Evolutionary conservation across 345 rosid species (phyloP).

Genomic region (Mallotus nudiflorus): DNA sequence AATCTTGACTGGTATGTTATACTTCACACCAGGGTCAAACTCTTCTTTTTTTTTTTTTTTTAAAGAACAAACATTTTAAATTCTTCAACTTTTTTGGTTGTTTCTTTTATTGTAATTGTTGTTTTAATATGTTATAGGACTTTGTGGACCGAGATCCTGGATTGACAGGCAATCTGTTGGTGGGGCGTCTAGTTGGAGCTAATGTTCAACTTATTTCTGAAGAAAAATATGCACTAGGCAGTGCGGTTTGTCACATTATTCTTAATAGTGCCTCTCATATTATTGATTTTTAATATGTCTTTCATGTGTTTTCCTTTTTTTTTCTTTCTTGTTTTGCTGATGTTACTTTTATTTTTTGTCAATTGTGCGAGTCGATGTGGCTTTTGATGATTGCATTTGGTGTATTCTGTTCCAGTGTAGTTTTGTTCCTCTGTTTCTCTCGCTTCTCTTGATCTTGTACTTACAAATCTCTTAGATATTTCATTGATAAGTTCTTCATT

Average conservation of each 20-base stretch:
- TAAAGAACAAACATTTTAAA: neutral
- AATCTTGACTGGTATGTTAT: conserved; percentile 70
- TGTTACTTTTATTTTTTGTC: too few species aligned
- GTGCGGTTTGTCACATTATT: conserved; percentile 55
- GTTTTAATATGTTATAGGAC: conserved; percentile 43
- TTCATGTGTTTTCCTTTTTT: too few species aligned
- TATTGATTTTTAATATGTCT: too few species aligned
- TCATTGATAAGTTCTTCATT: neutral
- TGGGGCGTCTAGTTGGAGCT: conserved; percentile 88
- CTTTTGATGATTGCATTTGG: too few species aligned
- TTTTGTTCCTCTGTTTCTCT: too few species aligned
- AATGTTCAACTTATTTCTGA: conserved; percentile 77
- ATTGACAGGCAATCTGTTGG: conserved; percentile 78
- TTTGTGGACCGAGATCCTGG: conserved; percentile 90
- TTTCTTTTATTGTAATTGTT: neutral
- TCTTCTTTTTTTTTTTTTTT: neutral
- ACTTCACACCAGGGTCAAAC: conserved; percentile 74
- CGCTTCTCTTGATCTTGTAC: too few species aligned
- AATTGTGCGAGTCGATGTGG: too few species aligned
- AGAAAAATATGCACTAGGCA: conserved; percentile 86
- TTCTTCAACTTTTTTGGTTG: neutral
- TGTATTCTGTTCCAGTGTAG: too few species aligned
- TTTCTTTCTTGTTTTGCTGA: too few species aligned
- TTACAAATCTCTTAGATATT: neutral
- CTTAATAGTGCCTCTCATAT: too few species aligned